Evolutionary conservation across 129 eudicot genomes (phyloP), one percentile per base, ranked within the genome.

Genomic region (Pseudognaphalium luteoalbum): DNA sequence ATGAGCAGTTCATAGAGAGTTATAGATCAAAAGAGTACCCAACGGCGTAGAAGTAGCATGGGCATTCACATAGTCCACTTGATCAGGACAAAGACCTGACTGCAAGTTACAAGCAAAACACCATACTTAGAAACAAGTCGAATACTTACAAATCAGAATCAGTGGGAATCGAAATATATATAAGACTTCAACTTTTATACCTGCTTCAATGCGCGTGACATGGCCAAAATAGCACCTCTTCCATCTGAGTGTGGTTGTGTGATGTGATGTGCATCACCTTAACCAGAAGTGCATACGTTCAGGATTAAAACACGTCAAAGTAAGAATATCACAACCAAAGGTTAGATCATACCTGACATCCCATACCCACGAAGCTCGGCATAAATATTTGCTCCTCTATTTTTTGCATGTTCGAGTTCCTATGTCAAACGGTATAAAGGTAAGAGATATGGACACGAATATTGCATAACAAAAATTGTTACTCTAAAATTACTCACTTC

Each of bases 1-100:
- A 34, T 9, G 60, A 64, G 12, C 29, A 34, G 33, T 64, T 17
- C 39, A 12, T 9, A 29, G 8, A 41, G 8, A 25, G 29, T 3
- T 34, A 37, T 79, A n/a, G 34, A 25, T 70, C 39, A 42, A 52
- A 62, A 54, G 69, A 21, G 6, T 66, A 90, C 98, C 98, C 14
- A 93, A 69, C 59, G 97, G 97, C 32, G 97, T 93, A 58, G 98
- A 93, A 60, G 98, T 93, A 63, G 98, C 98, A 89, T 93, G 98
- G 8, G 97, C 98, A 78, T 93, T 93, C 64, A 93, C 88, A 74
- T 93, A 93, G 68, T 89, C 97, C 87, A 93, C 97, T 76, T 91
- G 98, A 71, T 86, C 72, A 74, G 88, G 90, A 65, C 54, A 52
- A 71, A 93, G 87, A 66, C 97, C 96, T 56, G 97, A 87, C 97